A percentile compares a stretch with the other conserved stretches of the same genome.
Conservation (phyloP, 1,139 yeast genomes). For the Diutina mesorugosa region DNA sequence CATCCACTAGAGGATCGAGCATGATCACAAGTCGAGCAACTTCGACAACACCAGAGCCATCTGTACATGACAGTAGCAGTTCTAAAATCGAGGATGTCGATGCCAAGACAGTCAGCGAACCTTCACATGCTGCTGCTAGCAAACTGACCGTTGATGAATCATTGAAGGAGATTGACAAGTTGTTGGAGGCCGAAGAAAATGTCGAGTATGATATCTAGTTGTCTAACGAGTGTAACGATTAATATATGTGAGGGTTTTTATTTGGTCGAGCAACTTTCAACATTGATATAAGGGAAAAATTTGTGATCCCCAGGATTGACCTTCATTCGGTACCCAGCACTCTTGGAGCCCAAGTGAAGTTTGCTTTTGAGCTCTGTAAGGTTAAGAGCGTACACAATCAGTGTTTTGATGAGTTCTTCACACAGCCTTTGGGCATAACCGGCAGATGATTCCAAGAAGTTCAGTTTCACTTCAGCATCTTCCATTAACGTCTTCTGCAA, state of each 20-base stretch:
- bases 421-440: neutral
- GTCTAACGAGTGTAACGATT: conserved; percentile 6
- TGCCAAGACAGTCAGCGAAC: conserved; percentile 4
- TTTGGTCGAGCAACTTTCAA: neutral
- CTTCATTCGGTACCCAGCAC: neutral
- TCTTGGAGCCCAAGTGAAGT: neutral
- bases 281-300: neutral
- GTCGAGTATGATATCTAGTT: conserved; percentile 21
- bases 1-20: neutral
- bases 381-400: neutral
- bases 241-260: neutral
- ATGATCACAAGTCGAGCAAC: neutral
- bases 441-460: neutral
- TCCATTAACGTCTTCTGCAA: neutral
- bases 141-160: neutral
- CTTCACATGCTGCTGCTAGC: conserved; percentile 1
- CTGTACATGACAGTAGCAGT: neutral
- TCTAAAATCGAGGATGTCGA: neutral
- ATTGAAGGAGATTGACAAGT: conserved; percentile 18
- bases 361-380: neutral
- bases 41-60: neutral
- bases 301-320: neutral
- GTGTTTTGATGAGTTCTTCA: neutral
- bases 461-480: neutral
- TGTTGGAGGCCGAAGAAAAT: conserved; percentile 28